Base-by-base conservation (phyloP, 1,284 basidiomycete genomes). In the Thecaphora thlaspeos region DNA sequence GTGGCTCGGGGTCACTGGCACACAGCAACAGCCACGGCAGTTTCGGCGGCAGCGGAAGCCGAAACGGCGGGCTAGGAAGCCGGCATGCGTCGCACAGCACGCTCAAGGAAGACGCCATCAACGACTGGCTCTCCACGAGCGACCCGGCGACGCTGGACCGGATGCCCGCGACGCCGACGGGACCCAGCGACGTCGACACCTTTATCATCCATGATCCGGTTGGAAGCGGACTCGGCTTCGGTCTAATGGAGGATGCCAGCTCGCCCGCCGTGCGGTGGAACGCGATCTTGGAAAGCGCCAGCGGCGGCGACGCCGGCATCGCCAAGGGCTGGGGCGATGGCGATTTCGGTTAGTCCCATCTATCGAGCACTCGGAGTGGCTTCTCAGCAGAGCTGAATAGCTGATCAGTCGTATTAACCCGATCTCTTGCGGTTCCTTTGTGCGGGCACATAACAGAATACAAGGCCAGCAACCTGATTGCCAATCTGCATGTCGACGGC, bases 401-500 rank as follows among this genome's bases (percentile, higher is more conserved):
- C n/a, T n/a, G n/a, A n/a, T n/a, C n/a, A n/a, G n/a, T n/a, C n/a
- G n/a, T n/a, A n/a, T n/a, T n/a, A n/a, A n/a, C n/a, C n/a, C n/a
- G 34, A 46, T 60, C 3, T 59, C 56, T 11, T 50, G 30, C 19
- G 51, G 26, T 28, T 28, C 26, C 26, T 28, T 28, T 34, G 59
- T 4, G 51, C 51, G 2, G 53, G 52, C 21, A 53, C 55, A 22
- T 24, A 12, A 57, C 51, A 67, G 64, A 60, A 23, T 36, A 54
- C 17, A 64, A 65, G 40, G 32, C 52, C 5, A 53, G 15, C 28
- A 18, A 48, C 0, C 53, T 64, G 24, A 60, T 57, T 2, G 56
- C 56, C 18, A 57, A 61, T 5, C 37, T 64, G 8, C 59, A 68
- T 22, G 47, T 68, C 12, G 64, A 68, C 28, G 61, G 64, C 51